Percentiles rank a stretch among this genome's conserved stretches.
phyloP scores from a whole-genome alignment of 345 rosid species.

The Bruguiera gymnorhiza region DNA sequence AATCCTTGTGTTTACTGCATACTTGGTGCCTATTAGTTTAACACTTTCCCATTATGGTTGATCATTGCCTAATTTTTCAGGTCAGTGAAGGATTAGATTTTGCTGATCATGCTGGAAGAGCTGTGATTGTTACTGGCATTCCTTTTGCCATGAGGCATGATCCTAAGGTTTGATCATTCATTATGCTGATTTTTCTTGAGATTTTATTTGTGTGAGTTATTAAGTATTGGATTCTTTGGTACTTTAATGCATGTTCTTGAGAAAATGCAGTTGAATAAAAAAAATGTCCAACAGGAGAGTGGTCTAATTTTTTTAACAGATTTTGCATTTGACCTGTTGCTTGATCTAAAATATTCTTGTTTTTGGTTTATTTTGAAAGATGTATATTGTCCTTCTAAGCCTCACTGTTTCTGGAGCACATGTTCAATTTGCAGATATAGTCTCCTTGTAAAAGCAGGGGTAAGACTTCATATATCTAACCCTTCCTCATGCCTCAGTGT shows the following conservation, averaged over 20 bases:
- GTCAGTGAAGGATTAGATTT: slow-evolving; percentile 99
- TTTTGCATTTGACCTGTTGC: neutral
- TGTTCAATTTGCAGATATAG: too few relatives aligned
- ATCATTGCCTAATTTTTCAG: slow-evolving; percentile 41
- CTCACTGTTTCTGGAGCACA: too few relatives aligned
- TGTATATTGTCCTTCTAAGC: neutral
- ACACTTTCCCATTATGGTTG: slow-evolving; percentile 15
- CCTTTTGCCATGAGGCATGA: slow-evolving; percentile 78
- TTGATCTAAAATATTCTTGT: neutral
- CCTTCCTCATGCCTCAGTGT: too few relatives aligned
- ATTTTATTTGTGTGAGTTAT: slow-evolving; percentile 2
- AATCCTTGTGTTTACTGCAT: neutral
- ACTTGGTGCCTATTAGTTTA: neutral
- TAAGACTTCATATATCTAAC: too few relatives aligned
- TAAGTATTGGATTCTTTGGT: neutral
- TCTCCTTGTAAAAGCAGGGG: too few relatives aligned
- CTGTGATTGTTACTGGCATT: slow-evolving; percentile 85
- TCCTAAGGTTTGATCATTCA: slow-evolving; percentile 67
- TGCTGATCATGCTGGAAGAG: slow-evolving; percentile 96
- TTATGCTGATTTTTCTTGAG: neutral
- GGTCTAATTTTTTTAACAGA: too few relatives aligned
- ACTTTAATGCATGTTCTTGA: too few relatives aligned
- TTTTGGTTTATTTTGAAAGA: neutral
- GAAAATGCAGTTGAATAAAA: too few relatives aligned
- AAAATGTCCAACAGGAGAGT: too few relatives aligned